Percentiles rank a stretch among this genome's conserved stretches.
Conservation (phyloP, 1,284 basidiomycete species). For the Malassezia slooffiae region DNA sequence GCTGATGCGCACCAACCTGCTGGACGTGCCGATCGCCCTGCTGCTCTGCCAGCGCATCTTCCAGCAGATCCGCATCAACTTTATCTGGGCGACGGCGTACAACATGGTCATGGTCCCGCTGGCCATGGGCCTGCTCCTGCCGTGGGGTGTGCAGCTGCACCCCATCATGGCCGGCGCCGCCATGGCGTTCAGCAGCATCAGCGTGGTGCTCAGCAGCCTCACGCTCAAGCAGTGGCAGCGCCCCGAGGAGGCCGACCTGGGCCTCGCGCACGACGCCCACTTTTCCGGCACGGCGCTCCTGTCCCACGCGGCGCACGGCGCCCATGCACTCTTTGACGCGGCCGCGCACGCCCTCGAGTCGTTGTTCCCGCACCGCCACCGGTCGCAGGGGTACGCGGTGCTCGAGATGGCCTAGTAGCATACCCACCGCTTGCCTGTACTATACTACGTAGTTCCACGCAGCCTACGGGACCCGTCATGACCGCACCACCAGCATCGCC, state of each 20-base stretch:
- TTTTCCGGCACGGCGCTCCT: not conserved
- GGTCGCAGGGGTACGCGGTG: not conserved
- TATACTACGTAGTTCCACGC: no score
- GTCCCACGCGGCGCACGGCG: no score
- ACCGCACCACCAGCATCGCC: constrained; percentile 32
- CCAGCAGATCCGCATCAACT: constrained; percentile 64
- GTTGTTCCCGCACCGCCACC: no score
- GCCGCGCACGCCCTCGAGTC: no score
- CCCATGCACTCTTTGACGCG: no score
- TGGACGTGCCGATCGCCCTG: constrained; percentile 91
- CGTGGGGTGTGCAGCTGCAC: constrained; percentile 80
- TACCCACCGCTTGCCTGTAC: no score
- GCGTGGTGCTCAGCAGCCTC: constrained; percentile 81
- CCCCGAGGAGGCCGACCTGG: constrained; percentile 16
- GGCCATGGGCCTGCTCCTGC: constrained; percentile 92
- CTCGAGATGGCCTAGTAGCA: constrained; percentile 8
- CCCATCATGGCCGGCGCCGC: constrained; percentile 96
- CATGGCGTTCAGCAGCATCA: constrained; percentile 95
- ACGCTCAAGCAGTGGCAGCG: constrained; percentile 56
- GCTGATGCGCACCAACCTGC: constrained; percentile 85
- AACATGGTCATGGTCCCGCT: constrained; percentile 92
- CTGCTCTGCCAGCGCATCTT: constrained; percentile 83
- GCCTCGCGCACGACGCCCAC: not conserved
- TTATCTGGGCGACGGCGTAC: constrained; percentile 53
- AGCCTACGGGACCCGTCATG: constrained; percentile 1